Conservation (phyloP, 1,139 yeast species). For the Candida mesenterica region DNA sequence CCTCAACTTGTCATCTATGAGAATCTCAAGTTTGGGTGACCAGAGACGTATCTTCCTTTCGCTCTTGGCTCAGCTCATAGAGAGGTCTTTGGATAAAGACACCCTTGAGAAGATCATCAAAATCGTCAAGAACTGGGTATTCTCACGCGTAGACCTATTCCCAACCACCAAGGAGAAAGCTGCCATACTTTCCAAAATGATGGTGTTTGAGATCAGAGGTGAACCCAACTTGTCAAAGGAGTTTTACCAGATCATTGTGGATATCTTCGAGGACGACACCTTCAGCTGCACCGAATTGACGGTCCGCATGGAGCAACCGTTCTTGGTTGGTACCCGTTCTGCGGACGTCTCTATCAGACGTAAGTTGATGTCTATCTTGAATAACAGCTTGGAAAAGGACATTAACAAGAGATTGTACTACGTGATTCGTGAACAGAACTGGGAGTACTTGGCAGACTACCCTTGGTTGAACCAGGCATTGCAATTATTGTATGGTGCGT, state of each 20-base stretch:
- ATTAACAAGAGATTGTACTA: slow-evolving; percentile 79
- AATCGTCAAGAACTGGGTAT: slow-evolving; percentile 87
- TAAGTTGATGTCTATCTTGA: slow-evolving; percentile 76
- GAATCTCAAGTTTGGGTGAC: slow-evolving; percentile 85
- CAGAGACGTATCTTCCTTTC: slow-evolving; percentile 88
- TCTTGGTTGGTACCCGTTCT: slow-evolving; percentile 86
- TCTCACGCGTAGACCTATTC: slow-evolving; percentile 76
- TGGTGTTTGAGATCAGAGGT: slow-evolving; percentile 86
- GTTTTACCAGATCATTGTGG: slow-evolving; percentile 84
- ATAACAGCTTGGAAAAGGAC: slow-evolving; percentile 76
- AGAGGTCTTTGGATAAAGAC: slow-evolving; percentile 76
- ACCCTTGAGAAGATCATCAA: slow-evolving; percentile 73
- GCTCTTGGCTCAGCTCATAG: slow-evolving; percentile 84
- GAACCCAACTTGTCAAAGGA: slow-evolving; percentile 77
- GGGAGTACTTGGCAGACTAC: slow-evolving; percentile 93
- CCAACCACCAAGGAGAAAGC: slow-evolving; percentile 97
- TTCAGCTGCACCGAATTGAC: slow-evolving; percentile 87
- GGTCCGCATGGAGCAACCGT: slow-evolving; percentile 95
- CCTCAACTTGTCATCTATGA: slow-evolving; percentile 71
- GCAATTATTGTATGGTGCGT: slow-evolving; percentile 79
- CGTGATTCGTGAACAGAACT: slow-evolving; percentile 86
- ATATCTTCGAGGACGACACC: slow-evolving; percentile 79
- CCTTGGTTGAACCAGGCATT: slow-evolving; percentile 95
- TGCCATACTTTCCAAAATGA: slow-evolving; percentile 89
- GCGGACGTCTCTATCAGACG: slow-evolving; percentile 75